Base-by-base conservation (phyloP, 768 basidiomycete genomes). In the Amanita molliuscula region DNA sequence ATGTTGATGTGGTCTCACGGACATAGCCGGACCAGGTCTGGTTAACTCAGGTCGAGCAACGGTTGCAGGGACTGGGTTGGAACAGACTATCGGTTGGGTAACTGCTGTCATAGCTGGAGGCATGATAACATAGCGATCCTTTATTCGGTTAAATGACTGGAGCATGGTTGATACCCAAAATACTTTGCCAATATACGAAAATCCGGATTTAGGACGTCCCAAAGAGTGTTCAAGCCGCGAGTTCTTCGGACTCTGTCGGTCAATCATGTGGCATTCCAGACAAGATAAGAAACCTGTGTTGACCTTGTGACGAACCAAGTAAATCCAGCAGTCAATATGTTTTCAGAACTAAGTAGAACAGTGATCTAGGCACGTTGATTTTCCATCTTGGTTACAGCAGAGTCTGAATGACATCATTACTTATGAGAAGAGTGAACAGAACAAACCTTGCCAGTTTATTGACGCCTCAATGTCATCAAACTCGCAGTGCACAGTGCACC, bases 21-120 rank as follows among this genome's bases (percentile, higher is more conserved):
- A 45, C 16, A 13, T 52, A 83, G 81, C 79, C 52, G 81, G 80
- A 15, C 79, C 81, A 7, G 78, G 66, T n/a, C 63, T 83, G 15
- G 72, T 82, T 28, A 82, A 81, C 57, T 58, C 82, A 23, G 81
- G 81, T 23, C 67, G 72, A 41, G 71, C 74, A 9, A 50, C 80
- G 23, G 61, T 56, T 9, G 60, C 62, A 31, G 60, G 64, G 29
- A 65, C 70, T 37, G 65, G 63, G 21, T 49, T 75, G 8, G 38
- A 55, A 10, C 63, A 65, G 6, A 58, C 64, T 44, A 60, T 62
- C 4, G 60, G 57, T 35, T 81, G 77, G 79, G 36, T 79, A 31
- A 61, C 48, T 6, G 64, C 69, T 6, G 60, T 74, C 47, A 57
- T 59, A 15, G 35, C 65, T 18, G 75, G 75, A 38, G 75, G 76